Percentiles rank a stretch among this genome's conserved stretches.
These are phyloP conservation scores for Phragmites australis DNA, from an alignment of 176 grass and related monocot genomes.

Conservation along the genomic window DNA sequence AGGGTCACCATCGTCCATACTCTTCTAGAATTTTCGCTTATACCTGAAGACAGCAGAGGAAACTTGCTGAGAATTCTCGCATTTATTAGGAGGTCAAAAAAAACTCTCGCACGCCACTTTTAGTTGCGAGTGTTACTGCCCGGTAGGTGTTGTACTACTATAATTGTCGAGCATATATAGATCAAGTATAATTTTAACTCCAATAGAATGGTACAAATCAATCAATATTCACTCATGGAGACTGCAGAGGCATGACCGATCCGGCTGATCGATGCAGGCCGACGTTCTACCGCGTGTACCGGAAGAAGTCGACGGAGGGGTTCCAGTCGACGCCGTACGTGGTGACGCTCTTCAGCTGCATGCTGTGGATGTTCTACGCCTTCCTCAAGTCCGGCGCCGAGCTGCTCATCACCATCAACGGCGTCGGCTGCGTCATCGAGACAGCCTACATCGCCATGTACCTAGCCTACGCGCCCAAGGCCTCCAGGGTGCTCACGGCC, in stretches of 20 bases:
- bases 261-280: conserved; percentile 37
- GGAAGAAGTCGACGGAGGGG: conserved; percentile 83
- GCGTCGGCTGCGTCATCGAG: conserved; percentile 69
- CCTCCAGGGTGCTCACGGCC: conserved; percentile 47
- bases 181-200: not conserved
- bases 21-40: conserved; percentile 24
- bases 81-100: not conserved
- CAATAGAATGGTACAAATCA: not conserved
- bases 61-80: not conserved
- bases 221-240: not conserved
- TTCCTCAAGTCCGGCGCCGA: conserved; percentile 59
- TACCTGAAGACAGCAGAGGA: conserved; percentile 46
- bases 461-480: conserved; percentile 65
- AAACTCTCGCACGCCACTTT: not conserved
- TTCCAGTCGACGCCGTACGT: conserved; percentile 87
- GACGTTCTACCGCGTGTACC: conserved; percentile 87
- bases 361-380: conserved; percentile 91
- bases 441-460: conserved; percentile 63
- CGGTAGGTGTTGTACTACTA: not conserved
- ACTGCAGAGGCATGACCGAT: not conserved
- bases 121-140: conserved; percentile 1
- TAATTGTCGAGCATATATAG: not conserved
- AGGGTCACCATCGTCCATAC: conserved; percentile 27
- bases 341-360: conserved; percentile 83
- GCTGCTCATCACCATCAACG: conserved; percentile 82